These are phyloP conservation scores for Pleurotus tuber-regium DNA, from an alignment of 768 basidiomycete species.

Conservation along the genomic window DNA sequence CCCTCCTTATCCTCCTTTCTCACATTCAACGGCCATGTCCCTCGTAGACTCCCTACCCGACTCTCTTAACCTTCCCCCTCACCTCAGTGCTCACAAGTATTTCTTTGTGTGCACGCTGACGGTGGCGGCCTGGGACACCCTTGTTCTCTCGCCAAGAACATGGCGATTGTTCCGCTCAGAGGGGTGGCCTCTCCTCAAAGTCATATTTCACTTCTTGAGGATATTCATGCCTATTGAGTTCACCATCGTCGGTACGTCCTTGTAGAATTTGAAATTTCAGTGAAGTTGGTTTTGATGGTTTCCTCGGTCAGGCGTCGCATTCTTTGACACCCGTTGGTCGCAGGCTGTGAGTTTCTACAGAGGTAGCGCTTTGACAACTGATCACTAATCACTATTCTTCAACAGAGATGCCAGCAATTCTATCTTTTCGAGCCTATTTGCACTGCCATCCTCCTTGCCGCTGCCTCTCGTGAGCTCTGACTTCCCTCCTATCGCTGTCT, in stretches of 20 bases:
- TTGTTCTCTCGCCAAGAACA: conserved; percentile 78
- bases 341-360: conserved; percentile 50
- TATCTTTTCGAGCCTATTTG: conserved; percentile 86
- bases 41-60: conserved; percentile 44
- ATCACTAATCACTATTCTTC: too few species aligned
- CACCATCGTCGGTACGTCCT: conserved; percentile 58
- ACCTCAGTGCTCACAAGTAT: conserved; percentile 84
- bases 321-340: conserved; percentile 75
- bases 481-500: neutral
- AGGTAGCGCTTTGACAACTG: too few species aligned
- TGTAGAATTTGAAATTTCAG: neutral
- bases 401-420: conserved; percentile 63
- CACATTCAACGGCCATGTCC: conserved; percentile 28
- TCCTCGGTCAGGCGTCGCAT: conserved; percentile 61
- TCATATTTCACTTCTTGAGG: conserved; percentile 71
- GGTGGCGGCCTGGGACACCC: conserved; percentile 86
- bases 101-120: conserved; percentile 89
- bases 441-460: conserved; percentile 78
- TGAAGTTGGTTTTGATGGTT: conserved; percentile 11
- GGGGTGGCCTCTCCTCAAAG: conserved; percentile 77
- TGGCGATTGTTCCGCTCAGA: conserved; percentile 65
- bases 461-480: conserved; percentile 58
- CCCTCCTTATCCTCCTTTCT: conserved; percentile 10
- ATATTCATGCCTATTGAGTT: conserved; percentile 81
- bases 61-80: conserved; percentile 72